These are phyloP conservation scores for Endocalyx cinctus DNA, from an alignment of 2,329 filamentous ascomycete species.

Conservation along the genomic window DNA sequence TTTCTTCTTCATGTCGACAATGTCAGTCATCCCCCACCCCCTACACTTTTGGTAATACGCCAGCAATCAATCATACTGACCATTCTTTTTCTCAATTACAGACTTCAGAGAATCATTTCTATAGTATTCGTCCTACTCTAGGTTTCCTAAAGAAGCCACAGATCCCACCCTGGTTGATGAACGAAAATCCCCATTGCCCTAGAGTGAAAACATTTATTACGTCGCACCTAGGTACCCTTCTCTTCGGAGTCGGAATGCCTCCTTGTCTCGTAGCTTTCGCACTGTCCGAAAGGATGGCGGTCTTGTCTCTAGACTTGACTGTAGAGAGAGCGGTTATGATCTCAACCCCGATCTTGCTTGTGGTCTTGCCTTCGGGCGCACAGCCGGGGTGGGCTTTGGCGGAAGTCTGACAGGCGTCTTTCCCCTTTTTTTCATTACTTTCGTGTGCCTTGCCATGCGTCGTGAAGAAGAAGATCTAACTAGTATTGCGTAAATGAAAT, in stretches of 20 bases:
- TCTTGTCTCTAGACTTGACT: conserved; percentile 32
- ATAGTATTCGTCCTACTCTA: conserved; percentile 93
- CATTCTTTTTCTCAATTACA: conserved; percentile 9
- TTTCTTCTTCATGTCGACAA: conserved; percentile 55
- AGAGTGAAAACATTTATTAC: conserved; percentile 69
- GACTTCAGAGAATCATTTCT: conserved; percentile 83
- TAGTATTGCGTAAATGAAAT: too few relatives aligned
- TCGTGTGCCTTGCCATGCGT: conserved; percentile 39
- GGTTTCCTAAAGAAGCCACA: conserved; percentile 90
- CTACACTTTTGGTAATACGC: conserved; percentile 20
- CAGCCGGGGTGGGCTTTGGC: conserved; percentile 74
- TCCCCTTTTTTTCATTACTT: conserved; percentile 54
- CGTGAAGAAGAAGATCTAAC: conserved; percentile 51
- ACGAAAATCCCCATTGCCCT: conserved; percentile 78
- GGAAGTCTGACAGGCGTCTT: conserved; percentile 80
- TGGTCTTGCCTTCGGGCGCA: conserved; percentile 73
- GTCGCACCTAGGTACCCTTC: too few relatives aligned
- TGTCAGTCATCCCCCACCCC: conserved; percentile 45
- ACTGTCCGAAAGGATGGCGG: conserved; percentile 61
- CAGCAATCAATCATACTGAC: neutral
- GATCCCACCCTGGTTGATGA: conserved; percentile 96
- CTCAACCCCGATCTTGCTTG: conserved; percentile 64
- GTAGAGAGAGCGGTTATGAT: conserved; percentile 94
- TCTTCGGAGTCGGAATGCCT: conserved; percentile 36
- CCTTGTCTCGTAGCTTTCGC: conserved; percentile 44